These are phyloP conservation scores for Erysimum pusillum DNA, from an alignment of 441 rosid genomes.

Conservation along the genomic window DNA sequence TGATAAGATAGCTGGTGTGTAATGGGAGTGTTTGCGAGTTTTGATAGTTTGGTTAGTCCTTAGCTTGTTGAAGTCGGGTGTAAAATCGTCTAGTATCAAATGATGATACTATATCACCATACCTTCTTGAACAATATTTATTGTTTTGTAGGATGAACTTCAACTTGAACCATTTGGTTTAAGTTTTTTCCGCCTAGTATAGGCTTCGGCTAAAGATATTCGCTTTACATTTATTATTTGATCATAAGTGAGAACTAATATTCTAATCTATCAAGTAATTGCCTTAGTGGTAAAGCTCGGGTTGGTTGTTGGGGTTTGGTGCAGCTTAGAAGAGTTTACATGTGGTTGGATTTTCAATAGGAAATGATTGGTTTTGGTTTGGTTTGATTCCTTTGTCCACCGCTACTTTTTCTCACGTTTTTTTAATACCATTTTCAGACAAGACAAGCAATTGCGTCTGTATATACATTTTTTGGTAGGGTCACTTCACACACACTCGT, in stretches of 20 bases:
- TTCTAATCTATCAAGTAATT: neutral
- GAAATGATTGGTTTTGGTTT: neutral
- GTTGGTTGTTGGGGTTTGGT: neutral
- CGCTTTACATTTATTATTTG: neutral
- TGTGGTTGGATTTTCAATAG: neutral
- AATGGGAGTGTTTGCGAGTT: conserved; percentile 20
- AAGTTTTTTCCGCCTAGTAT: conserved; percentile 6
- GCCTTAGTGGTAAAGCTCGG: neutral
- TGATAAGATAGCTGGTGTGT: conserved; percentile 2
- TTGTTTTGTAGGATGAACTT: conserved; percentile 31
- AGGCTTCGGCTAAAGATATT: neutral
- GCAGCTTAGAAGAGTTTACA: neutral
- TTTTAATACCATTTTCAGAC: conserved; percentile 13
- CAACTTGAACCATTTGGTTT: conserved; percentile 12
- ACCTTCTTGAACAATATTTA: conserved; percentile 26
- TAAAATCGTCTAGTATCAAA: conserved; percentile 29
- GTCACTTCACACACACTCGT: conserved; percentile 41
- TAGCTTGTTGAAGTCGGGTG: conserved; percentile 33
- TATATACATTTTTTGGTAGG: conserved; percentile 27
- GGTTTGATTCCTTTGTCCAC: conserved; percentile 15
- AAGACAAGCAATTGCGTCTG: conserved; percentile 32
- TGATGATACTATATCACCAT: conserved; percentile 13
- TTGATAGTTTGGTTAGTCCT: conserved; percentile 40
- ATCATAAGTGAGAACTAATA: neutral
- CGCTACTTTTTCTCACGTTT: conserved; percentile 29